Evolutionary conservation across 1,284 basidiomycete species (phyloP), one percentile per base, ranked within the genome.

Genomic region (Microbotryum saponariae): DNA sequence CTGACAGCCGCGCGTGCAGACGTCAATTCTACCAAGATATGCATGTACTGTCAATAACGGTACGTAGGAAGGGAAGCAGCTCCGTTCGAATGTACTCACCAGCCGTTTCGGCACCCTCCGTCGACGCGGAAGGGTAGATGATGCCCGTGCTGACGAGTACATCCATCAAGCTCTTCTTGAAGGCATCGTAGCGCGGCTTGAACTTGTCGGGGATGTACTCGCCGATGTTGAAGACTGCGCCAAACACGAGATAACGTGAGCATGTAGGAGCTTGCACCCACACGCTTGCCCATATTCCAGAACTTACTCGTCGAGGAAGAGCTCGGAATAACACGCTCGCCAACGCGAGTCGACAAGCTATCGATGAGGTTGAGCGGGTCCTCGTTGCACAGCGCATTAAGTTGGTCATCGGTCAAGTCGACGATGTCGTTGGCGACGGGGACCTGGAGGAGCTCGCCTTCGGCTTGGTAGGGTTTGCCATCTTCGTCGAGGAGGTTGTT

Each of bases 151-250:
- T 80, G 61, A 82, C 77, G 54, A 97, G 78, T 80, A 82, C 82
- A 8, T 82, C 81, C 45, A 88, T 73, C 5, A 92, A 61, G 1
- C 79, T 76, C 61, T 86, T 82, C 23, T 86, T 85, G 67, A 88
- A 74, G 14, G 81, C 78, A 68, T 91, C 84, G 76, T 88, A 97
- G 62, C 82, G 80, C 0, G 89, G 88, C 50, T 88, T 75, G 16
- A 92, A 69, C 3, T 83, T 78, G 62, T 96, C 91, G 4, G 94
- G 96, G 45, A 98, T 80, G 77, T 97, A 97, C 31, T 87, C 82
- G 52, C 86, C 80, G 33, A 93, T 71, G 62, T 90, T 82, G 77
- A 88, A 89, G 52, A 94, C 91, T 92, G 73, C 18, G 61, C 6
- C 16, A 42, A 14, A 23, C 7, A 31, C 9, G 31, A 31, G 2